Conservation (phyloP, 805 yeast species). For the Yueomyces sp. region DNA sequence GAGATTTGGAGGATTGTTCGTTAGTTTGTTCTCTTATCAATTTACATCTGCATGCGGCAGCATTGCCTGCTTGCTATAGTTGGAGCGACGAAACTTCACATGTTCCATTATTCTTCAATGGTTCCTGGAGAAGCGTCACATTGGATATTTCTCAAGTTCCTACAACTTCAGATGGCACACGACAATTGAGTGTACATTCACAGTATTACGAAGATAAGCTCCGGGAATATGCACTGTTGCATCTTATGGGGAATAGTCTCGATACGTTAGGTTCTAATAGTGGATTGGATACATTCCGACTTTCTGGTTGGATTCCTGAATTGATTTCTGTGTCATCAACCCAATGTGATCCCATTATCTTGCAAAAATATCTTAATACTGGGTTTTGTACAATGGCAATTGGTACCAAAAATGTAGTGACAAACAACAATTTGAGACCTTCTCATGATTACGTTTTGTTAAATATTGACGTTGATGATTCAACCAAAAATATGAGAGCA, state of each 20-base stretch:
- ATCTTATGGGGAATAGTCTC: constrained; percentile 44
- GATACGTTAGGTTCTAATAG: constrained; percentile 64
- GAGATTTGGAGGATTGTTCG: constrained; percentile 47
- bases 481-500: neutral
- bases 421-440: constrained; percentile 28
- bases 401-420: constrained; percentile 44
- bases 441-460: constrained; percentile 54
- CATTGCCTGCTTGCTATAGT: constrained; percentile 1
- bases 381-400: constrained; percentile 37
- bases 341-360: constrained; percentile 15
- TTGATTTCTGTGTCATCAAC: constrained; percentile 11
- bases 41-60: constrained; percentile 19
- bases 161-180: constrained; percentile 3
- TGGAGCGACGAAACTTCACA: constrained; percentile 6
- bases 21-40: constrained; percentile 58
- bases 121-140: constrained; percentile 16
- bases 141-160: constrained; percentile 13
- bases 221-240: constrained; percentile 66
- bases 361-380: constrained; percentile 16
- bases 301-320: constrained; percentile 71
- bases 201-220: constrained; percentile 18
- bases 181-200: constrained; percentile 10
- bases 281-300: constrained; percentile 48
- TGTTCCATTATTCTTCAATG: constrained; percentile 15
- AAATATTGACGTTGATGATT: constrained; percentile 28